Evolutionary conservation across 371 early-diverging fungal species (phyloP).

Genomic region (Mortierella sp.): DNA sequence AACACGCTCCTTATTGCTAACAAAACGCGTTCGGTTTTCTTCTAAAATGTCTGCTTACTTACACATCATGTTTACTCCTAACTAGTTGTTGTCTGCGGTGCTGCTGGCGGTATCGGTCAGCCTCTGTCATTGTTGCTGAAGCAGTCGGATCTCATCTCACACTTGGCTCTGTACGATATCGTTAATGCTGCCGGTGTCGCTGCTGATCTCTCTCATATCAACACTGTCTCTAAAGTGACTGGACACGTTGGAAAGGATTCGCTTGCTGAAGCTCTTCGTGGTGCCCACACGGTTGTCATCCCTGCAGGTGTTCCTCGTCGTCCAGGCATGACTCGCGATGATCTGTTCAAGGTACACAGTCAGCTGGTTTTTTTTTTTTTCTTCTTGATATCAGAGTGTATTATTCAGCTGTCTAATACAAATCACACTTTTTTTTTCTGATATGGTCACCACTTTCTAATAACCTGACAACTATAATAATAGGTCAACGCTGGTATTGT

Average conservation of each 20-base stretch:
- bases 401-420: too few species aligned
- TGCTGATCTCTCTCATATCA: constrained; percentile 83
- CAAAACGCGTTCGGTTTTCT: background rate
- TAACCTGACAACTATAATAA: too few species aligned
- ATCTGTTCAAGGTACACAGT: constrained; percentile 86
- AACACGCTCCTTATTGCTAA: background rate
- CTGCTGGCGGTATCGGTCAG: constrained; percentile 96
- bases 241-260: constrained; percentile 55
- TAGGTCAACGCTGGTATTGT: constrained; percentile 90
- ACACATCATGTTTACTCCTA: background rate
- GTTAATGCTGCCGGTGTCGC: constrained; percentile 84
- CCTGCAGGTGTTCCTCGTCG: constrained; percentile 95
- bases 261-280: constrained; percentile 72
- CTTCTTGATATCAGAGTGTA: background rate
- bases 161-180: constrained; percentile 82
- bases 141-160: constrained; percentile 73
- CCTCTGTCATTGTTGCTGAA: constrained; percentile 90
- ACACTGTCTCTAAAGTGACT: constrained; percentile 77
- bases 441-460: too few species aligned
- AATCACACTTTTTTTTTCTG: too few species aligned
- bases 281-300: constrained; percentile 89
- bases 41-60: constrained; percentile 3
- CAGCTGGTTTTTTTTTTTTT: background rate
- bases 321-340: constrained; percentile 95
- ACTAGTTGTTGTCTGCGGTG: constrained; percentile 78